Evolutionary conservation across 179 eudicot genomes (phyloP).

Genomic region (Sideroxylon spinosum): DNA sequence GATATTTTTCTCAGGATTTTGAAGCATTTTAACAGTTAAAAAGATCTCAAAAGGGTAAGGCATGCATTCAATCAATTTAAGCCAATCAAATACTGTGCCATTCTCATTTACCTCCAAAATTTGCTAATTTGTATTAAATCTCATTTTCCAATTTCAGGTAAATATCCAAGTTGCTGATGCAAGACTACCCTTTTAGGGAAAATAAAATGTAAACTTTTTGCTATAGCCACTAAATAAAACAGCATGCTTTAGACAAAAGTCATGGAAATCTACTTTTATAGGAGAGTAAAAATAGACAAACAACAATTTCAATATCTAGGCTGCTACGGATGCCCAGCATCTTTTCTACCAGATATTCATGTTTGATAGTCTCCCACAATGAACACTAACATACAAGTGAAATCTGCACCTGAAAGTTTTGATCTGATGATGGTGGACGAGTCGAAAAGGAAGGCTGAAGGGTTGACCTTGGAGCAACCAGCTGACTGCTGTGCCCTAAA

Average conservation of each 20-base stretch:
- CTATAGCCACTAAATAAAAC: slow-evolving; percentile 2
- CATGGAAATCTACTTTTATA: neutral
- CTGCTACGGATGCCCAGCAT: neutral
- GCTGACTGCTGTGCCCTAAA: slow-evolving; percentile 24
- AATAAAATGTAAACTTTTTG: neutral
- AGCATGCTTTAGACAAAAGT: neutral
- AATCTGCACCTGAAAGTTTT: slow-evolving; percentile 45
- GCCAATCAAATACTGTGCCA: neutral
- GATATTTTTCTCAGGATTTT: neutral
- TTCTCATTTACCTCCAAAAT: neutral
- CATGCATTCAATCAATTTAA: neutral
- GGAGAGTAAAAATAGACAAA: too few species aligned
- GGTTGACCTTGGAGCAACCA: slow-evolving; percentile 25
- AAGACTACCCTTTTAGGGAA: slow-evolving; percentile 2
- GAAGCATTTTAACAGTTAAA: neutral
- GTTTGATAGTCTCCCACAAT: neutral
- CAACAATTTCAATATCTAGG: neutral
- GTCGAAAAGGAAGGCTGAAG: slow-evolving; percentile 30
- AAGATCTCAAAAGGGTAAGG: neutral
- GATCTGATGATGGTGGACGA: slow-evolving; percentile 34
- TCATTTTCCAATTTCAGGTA: neutral
- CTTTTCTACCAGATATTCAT: neutral
- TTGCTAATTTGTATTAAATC: neutral
- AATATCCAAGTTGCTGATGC: neutral
- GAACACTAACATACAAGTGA: neutral